Evolutionary conservation across 1,139 yeast species (phyloP).

Genomic region (Saccharomyces hybrid): DNA sequence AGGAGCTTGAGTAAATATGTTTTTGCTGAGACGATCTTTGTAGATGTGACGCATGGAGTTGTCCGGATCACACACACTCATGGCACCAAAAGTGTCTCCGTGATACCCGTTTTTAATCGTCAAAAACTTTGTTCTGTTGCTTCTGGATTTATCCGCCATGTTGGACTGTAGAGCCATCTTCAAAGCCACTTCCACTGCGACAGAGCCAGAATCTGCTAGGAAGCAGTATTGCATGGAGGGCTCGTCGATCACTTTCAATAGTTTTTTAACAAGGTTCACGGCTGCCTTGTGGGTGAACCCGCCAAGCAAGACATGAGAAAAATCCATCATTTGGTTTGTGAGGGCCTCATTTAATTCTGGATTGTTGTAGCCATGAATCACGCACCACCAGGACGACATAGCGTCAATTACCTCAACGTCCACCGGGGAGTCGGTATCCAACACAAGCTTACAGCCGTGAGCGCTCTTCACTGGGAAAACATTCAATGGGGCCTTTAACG

Average conservation of each 20-base stretch:
- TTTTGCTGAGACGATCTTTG: conserved; percentile 26
- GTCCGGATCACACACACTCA: conserved; percentile 30
- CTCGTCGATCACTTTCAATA: conserved; percentile 24
- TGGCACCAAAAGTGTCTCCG: conserved; percentile 31
- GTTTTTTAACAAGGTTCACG: conserved; percentile 18
- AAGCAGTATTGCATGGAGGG: conserved; percentile 25
- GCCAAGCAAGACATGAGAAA: conserved; percentile 34
- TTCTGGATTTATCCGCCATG: conserved; percentile 9
- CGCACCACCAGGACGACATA: conserved; percentile 36
- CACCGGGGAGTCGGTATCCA: conserved; percentile 12
- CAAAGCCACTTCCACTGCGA: conserved; percentile 47
- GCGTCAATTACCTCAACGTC: conserved; percentile 26
- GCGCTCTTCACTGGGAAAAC: conserved; percentile 30
- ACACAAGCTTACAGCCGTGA: conserved; percentile 20
- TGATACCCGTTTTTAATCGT: conserved; percentile 28
- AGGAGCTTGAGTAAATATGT: conserved; percentile 29
- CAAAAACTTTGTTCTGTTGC: conserved; percentile 18
- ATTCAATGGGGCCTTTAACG: conserved; percentile 26
- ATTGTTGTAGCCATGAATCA: conserved; percentile 33
- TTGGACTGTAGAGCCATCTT: conserved; percentile 40
- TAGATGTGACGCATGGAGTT: conserved; percentile 32
- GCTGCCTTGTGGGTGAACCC: conserved; percentile 33
- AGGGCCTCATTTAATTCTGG: conserved; percentile 28
- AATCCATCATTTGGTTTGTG: conserved; percentile 18
- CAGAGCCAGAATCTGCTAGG: conserved; percentile 45